Base-by-base conservation (phyloP, 106 monocot genomes). In the Alisma plantagoaquatica region DNA sequence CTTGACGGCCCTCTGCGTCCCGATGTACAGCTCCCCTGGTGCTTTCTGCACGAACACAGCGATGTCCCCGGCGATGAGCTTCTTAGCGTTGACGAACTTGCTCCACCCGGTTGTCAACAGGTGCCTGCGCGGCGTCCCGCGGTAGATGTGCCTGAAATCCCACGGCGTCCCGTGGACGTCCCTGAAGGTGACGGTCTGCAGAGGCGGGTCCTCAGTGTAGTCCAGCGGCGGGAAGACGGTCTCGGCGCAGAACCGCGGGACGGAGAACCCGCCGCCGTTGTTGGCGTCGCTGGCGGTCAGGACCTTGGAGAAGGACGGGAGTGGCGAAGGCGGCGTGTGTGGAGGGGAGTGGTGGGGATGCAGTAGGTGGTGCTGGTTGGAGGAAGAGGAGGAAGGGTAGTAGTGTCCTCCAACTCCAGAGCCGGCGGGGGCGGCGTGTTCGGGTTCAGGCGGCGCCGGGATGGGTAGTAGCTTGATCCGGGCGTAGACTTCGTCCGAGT, bases 251-350 rank as follows among this genome's bases (percentile, higher is more conserved):
- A 32, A 48, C 48, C 47, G 32, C 49, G 61, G 61, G 11, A 62
- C 61, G 9, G 49, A 62, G 49, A 62, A 62, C 33, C 61, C 61
- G 1, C 61, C 61, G 19, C 61, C 61, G n/a, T 62, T 62, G 49
- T 49, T 62, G 21, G 61, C 61, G 14, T 62, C 61, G 33, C 61
- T 62, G 3, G 61, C n/a, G 16, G 49, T 62, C 30, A 62, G 33
- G 19, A 49, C 23, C 48, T 62, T 62, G 22, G 61, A 31, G 33
- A 49, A 48, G 11, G 61, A 62, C 23, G 38, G 6, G 20, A 46
- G n/a, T 18, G 5, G 21, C 38, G 8, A 24, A 41, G 10, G 6
- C 22, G 5, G 35, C 33, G 20, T 11, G n/a, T n/a, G n/a, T n/a
- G n/a, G n/a, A n/a, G n/a, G n/a, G n/a, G n/a, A n/a, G n/a, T n/a